A percentile compares a stretch with the other conserved stretches of the same genome.
Conservation (phyloP, 768 basidiomycete genomes). For the Dacryopinax spathularia region DNA sequence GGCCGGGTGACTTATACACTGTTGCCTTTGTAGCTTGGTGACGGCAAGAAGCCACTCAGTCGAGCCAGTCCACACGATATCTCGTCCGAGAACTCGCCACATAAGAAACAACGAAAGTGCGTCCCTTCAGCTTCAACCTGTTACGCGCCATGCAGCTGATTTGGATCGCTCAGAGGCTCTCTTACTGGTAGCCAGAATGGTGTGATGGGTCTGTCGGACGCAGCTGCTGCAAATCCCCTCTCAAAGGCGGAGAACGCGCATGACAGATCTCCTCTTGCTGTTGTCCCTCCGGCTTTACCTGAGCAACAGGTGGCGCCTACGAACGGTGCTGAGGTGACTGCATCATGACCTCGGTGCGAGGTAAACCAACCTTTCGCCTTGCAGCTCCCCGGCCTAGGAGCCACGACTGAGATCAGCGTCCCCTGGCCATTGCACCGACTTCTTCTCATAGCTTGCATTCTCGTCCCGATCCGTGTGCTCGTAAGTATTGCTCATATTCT, state of each 20-base stretch:
- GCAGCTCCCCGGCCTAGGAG: too few species aligned
- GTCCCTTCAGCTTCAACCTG: not conserved
- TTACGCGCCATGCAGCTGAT: not conserved
- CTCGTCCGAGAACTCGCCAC: not conserved
- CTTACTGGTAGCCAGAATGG: not conserved
- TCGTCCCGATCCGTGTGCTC: not conserved
- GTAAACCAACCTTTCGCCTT: too few species aligned
- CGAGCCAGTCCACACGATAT: not conserved
- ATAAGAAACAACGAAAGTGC: not conserved
- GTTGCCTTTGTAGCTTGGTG: not conserved
- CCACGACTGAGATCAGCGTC: too few species aligned
- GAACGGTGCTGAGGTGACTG: not conserved
- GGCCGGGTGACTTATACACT: not conserved
- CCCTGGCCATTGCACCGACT: too few species aligned
- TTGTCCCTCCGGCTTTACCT: not conserved
- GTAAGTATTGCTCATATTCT: not conserved
- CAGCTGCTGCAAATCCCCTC: not conserved
- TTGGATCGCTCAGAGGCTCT: not conserved
- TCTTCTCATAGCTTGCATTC: not conserved
- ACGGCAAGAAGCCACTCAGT: slow-evolving; percentile 1
- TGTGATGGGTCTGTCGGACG: not conserved
- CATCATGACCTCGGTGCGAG: not conserved
- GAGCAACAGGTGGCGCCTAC: not conserved
- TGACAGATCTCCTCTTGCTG: not conserved
- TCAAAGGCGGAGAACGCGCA: not conserved